phyloP scores from a whole-genome alignment of 345 rosid genomes.

The Mallotus nudiflorus region DNA sequence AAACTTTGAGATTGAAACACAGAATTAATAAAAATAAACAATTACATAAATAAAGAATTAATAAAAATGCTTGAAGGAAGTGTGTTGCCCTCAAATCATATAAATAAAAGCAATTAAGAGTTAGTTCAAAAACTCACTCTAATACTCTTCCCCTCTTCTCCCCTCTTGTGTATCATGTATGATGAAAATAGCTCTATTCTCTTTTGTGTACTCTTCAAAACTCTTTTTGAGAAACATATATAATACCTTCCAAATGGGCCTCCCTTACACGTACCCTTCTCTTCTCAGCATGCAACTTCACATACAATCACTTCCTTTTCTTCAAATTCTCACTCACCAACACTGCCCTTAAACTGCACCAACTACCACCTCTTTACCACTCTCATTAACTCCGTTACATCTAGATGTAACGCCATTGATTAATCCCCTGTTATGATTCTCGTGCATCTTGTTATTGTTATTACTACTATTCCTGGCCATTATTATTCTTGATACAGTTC shows the following conservation, averaged over 20 bases:
- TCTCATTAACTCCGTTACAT: slow-evolving; percentile 25
- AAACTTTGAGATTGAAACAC: background rate
- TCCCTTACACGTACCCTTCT: background rate
- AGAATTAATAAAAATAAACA: background rate
- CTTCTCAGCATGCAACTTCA: no score
- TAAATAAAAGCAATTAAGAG: slow-evolving; percentile 5
- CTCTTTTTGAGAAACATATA: slow-evolving; percentile 16
- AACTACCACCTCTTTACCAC: slow-evolving; percentile 16
- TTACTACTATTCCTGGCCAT: slow-evolving; percentile 5
- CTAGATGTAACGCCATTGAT: background rate
- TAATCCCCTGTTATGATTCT: background rate
- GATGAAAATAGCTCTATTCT: no score
- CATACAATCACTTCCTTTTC: background rate
- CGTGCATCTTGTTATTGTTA: slow-evolving; percentile 7
- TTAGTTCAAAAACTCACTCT: slow-evolving; percentile 7
- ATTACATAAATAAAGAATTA: slow-evolving; percentile 25
- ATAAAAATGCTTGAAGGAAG: background rate
- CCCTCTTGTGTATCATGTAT: background rate
- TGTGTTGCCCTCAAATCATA: slow-evolving; percentile 4
- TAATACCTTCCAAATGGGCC: background rate
- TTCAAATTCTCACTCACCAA: slow-evolving; percentile 18
- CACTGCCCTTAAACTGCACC: slow-evolving; percentile 27
- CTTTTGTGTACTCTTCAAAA: slow-evolving; percentile 3
- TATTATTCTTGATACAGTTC: slow-evolving; percentile 30
- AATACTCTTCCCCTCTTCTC: background rate